Evolutionary conservation across 2,329 filamentous ascomycete species (phyloP).

Genomic region (Fusarium citri): DNA sequence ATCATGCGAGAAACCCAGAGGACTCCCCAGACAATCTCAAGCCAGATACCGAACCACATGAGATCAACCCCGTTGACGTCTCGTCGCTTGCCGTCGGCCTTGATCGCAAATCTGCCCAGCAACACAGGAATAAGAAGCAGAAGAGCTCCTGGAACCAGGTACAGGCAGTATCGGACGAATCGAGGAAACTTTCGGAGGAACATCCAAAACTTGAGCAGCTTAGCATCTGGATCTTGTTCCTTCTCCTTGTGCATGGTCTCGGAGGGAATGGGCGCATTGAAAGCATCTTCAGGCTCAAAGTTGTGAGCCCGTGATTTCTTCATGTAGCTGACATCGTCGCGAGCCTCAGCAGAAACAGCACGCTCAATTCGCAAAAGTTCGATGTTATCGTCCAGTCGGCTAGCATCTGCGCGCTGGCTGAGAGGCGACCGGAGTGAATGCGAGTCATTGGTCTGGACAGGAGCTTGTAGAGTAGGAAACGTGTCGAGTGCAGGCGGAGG

Average conservation of each 20-base stretch:
- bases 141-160: constrained; percentile 59
- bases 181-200: constrained; percentile 63
- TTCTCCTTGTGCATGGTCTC: constrained; percentile 44
- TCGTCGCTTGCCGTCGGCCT: constrained; percentile 49
- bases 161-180: constrained; percentile 61
- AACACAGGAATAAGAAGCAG: constrained; percentile 61
- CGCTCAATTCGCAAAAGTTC: constrained; percentile 62
- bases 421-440: constrained; percentile 42
- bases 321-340: constrained; percentile 45
- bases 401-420: constrained; percentile 50
- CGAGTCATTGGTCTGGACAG: constrained; percentile 42
- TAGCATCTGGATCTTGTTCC: constrained; percentile 50
- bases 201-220: constrained; percentile 56
- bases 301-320: constrained; percentile 50
- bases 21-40: constrained; percentile 92
- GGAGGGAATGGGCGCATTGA: constrained; percentile 53
- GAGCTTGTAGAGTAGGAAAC: constrained; percentile 47
- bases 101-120: constrained; percentile 55
- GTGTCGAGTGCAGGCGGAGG: constrained; percentile 49
- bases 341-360: constrained; percentile 58
- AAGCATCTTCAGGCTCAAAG: constrained; percentile 58
- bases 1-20: constrained; percentile 79
- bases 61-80: constrained; percentile 75
- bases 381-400: constrained; percentile 60
- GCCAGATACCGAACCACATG: constrained; percentile 95